These are phyloP conservation scores for Athelia sp. DNA, from an alignment of 1,284 basidiomycete genomes.

Conservation along the genomic window DNA sequence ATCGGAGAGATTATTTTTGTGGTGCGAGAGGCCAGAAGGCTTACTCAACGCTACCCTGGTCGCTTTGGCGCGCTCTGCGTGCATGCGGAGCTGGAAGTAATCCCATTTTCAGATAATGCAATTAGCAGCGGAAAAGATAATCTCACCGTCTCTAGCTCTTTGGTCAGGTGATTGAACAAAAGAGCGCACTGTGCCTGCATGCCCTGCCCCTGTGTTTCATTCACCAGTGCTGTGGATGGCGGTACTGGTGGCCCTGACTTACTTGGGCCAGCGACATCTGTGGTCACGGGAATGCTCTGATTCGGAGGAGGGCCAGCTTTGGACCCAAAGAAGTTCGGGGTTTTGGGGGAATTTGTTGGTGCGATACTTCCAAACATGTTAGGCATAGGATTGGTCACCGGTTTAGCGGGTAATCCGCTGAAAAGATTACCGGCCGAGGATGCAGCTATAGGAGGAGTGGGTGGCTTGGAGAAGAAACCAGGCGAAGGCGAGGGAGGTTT, in stretches of 20 bases:
- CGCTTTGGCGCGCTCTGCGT: slow-evolving; percentile 29
- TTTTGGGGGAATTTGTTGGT: too few relatives aligned
- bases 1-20: slow-evolving; percentile 40
- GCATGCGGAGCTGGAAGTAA: slow-evolving; percentile 33
- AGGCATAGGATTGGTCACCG: too few relatives aligned
- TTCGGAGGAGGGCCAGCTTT: not conserved
- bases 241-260: too few relatives aligned
- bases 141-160: slow-evolving; percentile 52
- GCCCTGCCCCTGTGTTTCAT: slow-evolving; percentile 39
- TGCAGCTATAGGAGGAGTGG: slow-evolving; percentile 5
- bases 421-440: not conserved
- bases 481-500: not conserved
- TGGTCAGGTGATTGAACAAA: slow-evolving; percentile 36
- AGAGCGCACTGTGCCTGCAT: slow-evolving; percentile 57
- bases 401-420: too few relatives aligned
- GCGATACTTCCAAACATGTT: too few relatives aligned
- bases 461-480: slow-evolving; percentile 11
- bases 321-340: too few relatives aligned
- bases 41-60: slow-evolving; percentile 27
- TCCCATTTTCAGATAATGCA: slow-evolving; percentile 6
- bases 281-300: not conserved
- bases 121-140: slow-evolving; percentile 2
- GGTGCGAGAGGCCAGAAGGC: slow-evolving; percentile 32
- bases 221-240: too few relatives aligned
- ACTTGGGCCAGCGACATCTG: too few relatives aligned